A percentile compares a stretch with the other conserved stretches of the same genome.
Evolutionary conservation across 2,329 filamentous ascomycete genomes (phyloP).

Genomic region (Xylariaceae sp.): DNA sequence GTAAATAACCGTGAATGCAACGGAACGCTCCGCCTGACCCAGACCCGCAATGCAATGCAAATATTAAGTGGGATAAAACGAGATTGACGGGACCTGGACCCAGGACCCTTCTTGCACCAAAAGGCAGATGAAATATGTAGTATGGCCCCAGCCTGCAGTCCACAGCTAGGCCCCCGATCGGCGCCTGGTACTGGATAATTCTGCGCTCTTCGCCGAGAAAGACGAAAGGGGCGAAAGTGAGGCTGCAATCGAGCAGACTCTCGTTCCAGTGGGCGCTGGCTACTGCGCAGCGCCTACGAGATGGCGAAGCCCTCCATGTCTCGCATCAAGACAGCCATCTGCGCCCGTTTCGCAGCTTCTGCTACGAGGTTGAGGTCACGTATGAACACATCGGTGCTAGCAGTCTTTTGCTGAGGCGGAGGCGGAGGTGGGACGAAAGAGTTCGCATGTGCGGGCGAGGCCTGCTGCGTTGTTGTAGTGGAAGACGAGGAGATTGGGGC

Average conservation of each 20-base stretch:
- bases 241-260: not conserved
- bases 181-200: no score
- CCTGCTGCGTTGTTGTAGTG: slow-evolving; percentile 6
- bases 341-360: slow-evolving; percentile 88
- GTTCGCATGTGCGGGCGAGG: slow-evolving; percentile 10
- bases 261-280: no score
- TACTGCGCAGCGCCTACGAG: slow-evolving; percentile 24
- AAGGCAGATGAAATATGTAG: no score
- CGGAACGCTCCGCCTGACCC: not conserved
- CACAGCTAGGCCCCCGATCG: no score
- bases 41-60: slow-evolving; percentile 2
- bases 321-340: slow-evolving; percentile 83
- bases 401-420: slow-evolving; percentile 14
- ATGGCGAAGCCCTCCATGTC: slow-evolving; percentile 75
- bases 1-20: no score
- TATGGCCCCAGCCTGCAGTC: not conserved
- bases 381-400: slow-evolving; percentile 56
- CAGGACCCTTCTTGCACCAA: no score
- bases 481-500: slow-evolving; percentile 25
- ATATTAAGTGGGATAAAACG: not conserved
- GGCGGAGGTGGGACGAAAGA: slow-evolving; percentile 18
- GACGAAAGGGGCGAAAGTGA: not conserved
- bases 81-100: not conserved
- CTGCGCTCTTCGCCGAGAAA: not conserved
- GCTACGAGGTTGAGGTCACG: slow-evolving; percentile 81